Conservation (phyloP, 768 basidiomycete species). For the Botryobasidium botryosum region DNA sequence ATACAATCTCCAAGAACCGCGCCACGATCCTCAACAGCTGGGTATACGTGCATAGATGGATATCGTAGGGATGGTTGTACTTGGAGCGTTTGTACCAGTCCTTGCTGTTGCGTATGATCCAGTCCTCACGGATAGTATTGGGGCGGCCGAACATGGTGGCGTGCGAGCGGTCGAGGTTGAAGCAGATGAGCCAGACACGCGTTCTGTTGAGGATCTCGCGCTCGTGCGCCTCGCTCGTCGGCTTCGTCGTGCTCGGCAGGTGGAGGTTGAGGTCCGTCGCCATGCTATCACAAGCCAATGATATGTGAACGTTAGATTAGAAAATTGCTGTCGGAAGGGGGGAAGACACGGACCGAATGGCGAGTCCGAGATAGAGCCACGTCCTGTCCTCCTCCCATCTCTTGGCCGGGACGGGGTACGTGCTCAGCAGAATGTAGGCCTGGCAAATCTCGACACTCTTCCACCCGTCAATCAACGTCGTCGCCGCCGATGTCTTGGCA, state of each 20-base stretch:
- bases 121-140: slow-evolving; percentile 72
- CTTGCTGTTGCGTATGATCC: slow-evolving; percentile 47
- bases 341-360: slow-evolving; percentile 47
- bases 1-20: slow-evolving; percentile 55
- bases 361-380: slow-evolving; percentile 79
- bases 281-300: slow-evolving; percentile 34
- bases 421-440: slow-evolving; percentile 78
- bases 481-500: slow-evolving; percentile 66
- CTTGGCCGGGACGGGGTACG: slow-evolving; percentile 62
- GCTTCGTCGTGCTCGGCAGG: slow-evolving; percentile 44
- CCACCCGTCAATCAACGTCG: slow-evolving; percentile 65
- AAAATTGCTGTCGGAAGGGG: background rate
- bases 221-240: slow-evolving; percentile 57
- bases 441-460: slow-evolving; percentile 83
- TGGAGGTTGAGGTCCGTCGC: slow-evolving; percentile 84
- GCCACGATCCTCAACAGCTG: slow-evolving; percentile 51
- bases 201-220: slow-evolving; percentile 72
- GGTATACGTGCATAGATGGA: slow-evolving; percentile 61
- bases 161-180: slow-evolving; percentile 73
- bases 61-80: slow-evolving; percentile 51
- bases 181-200: slow-evolving; percentile 84
- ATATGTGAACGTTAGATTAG: background rate
- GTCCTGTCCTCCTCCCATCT: slow-evolving; percentile 83
- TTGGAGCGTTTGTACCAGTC: slow-evolving; percentile 62
- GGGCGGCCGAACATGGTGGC: slow-evolving; percentile 85